Evolutionary conservation across 805 yeast genomes (phyloP), one percentile per base, ranked within the genome.

Genomic region (Starmera dryadoides): DNA sequence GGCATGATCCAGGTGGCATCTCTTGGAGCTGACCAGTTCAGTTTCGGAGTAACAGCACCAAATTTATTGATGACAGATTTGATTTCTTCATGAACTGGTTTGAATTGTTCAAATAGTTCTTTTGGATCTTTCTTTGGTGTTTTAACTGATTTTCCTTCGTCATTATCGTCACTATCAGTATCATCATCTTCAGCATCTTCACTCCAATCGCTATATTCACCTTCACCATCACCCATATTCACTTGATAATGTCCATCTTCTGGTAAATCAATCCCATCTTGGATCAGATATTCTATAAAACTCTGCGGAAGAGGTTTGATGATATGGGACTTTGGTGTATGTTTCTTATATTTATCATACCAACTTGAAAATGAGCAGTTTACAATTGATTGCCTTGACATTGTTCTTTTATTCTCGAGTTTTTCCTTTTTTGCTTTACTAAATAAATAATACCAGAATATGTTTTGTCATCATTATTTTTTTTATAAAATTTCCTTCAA

Each of bases 1-100:
- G 93, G 72, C 52, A 84, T 63, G 17, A 93, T 91, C 98, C 98
- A 93, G 0, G 80, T 75, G 2, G 98, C 86, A 62, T 93, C 99
- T 54, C 80, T 81, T 1, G 99, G 98, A 2, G 96, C 84, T 1
- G 97, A 87, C 98, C 98, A 93, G 65, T 93, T 93, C 49, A 91
- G 64, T 54, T 93, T 93, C 1, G 98, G 98, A 1, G 86, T 71
- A 2, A 88, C 86, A 1, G 76, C 63, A 0, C 83, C 82, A 35
- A 72, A 63, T 33, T 68, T 64, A 3, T 47, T 43, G 12, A 93
- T 73, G 0, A 68, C 53, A 0, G 49, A 42, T 28, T 63, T 62
- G 15, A 91, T 66, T 33, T 66, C 49, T 0, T 63, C 49, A 52
- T 89, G 94, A 17, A 88, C 63, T 1, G 74, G 80, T 9, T 66